Evolutionary conservation across 2,329 filamentous ascomycete genomes (phyloP).

Genomic region (Verticillium zaregamsianum): DNA sequence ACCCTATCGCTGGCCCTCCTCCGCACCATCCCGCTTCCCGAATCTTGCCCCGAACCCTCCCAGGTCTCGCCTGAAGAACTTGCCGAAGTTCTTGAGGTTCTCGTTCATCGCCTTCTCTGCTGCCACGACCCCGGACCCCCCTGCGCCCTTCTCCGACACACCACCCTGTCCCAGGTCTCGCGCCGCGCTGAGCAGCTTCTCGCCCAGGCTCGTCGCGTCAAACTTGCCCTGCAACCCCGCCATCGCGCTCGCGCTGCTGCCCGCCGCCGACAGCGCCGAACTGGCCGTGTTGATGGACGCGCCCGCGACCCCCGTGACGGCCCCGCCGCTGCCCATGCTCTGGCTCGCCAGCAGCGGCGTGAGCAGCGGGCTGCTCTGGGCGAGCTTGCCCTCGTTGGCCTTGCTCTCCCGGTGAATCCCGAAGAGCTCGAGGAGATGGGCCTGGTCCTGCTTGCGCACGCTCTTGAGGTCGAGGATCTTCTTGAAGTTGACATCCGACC

Average conservation of each 20-base stretch:
- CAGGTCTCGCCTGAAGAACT: conserved; percentile 89
- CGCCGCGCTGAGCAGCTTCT: conserved; percentile 82
- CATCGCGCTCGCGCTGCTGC: conserved; percentile 21
- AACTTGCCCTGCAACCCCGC: conserved; percentile 54
- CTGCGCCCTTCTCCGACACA: conserved; percentile 19
- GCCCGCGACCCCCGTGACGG: conserved; percentile 27
- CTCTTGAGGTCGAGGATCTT: conserved; percentile 97
- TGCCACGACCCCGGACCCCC: conserved; percentile 29
- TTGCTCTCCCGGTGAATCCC: conserved; percentile 72
- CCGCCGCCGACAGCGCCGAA: conserved; percentile 31
- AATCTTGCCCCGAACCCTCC: conserved; percentile 71
- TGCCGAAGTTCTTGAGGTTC: conserved; percentile 91
- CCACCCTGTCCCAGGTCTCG: conserved; percentile 65
- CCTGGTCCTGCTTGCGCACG: conserved; percentile 78
- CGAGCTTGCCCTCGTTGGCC: conserved; percentile 61
- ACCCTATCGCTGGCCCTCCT: conserved; percentile 14
- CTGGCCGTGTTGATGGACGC: conserved; percentile 36
- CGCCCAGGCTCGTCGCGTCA: conserved; percentile 77
- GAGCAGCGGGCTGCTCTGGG: conserved; percentile 65
- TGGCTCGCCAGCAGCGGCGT: conserved; percentile 56
- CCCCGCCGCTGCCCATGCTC: conserved; percentile 26
- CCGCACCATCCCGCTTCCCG: conserved; percentile 54
- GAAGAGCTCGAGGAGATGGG: conserved; percentile 82
- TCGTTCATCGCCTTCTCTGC: conserved; percentile 73
- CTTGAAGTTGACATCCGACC: conserved; percentile 89